Evolutionary conservation across 73 alveolate species (phyloP), one percentile per base, ranked within the genome.

Genomic region (Paramecium octaurelia): DNA sequence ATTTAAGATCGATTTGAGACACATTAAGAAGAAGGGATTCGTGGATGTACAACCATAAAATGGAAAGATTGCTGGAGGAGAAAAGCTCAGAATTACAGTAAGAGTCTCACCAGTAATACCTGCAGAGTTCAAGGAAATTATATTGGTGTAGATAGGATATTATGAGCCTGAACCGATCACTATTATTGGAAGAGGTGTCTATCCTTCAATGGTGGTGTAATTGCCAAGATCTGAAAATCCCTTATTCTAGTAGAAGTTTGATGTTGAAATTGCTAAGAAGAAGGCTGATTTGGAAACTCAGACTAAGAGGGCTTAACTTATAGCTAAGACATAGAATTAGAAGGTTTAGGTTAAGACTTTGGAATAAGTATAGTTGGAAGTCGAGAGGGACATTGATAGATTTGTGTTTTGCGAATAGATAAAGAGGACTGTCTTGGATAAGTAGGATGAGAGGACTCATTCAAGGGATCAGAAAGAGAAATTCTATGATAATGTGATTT

Each of bases 31-130:
- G 93, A 97, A 99, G 11, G 99, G 99, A 58, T 95, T 98, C 46
- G 96, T 98, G 18, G 99, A 98, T 92, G 96, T 96, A 42, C 86
- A 86, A 54, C 99, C 98, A 12, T 86, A 92, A 95, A 85, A 88
- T 38, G 99, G 99, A 18, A 96, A 96, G 71, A 98, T 98, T n/a
- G 96, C 96, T 21, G 97, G 98, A 83, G 99, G 99, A 12, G 99
- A 98, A 92, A 97, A 97, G 88, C 94, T 95, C 42, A 96, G 97
- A 92, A 98, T 98, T 0, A 92, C 96, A 8, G 96, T 98, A 27
- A 98, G 95, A 93, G 95, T 98, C 68, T 96, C 96, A 68, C 99
- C 99, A 1, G 99, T 99, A 2, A 96, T 98, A 38, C 99, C 99
- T 18, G 99, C 97, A 86, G 96, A 97, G 70, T 93, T 98, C 85